Percentiles rank a stretch among this genome's conserved stretches.
Conservation (phyloP, 164 flowering plant species). For the Tinospora cordifolia region DNA sequence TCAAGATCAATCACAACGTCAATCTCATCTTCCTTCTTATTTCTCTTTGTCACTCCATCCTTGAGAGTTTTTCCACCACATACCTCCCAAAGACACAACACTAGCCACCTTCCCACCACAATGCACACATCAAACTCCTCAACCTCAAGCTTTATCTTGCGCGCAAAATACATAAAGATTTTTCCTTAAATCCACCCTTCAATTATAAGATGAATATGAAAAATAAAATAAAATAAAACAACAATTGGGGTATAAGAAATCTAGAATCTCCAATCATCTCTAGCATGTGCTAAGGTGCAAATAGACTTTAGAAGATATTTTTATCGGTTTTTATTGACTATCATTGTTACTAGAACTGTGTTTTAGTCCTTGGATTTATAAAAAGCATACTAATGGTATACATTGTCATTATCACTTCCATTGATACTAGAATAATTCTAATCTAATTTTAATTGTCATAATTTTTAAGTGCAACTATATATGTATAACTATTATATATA, state of each 20-base stretch:
- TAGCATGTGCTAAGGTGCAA: slow-evolving; percentile 76
- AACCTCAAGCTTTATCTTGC: slow-evolving; percentile 48
- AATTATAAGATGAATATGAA: slow-evolving; percentile 4
- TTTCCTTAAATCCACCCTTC: slow-evolving; percentile 38
- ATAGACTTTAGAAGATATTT: too few species aligned
- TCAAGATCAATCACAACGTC: slow-evolving; percentile 13
- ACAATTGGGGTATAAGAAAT: too few species aligned
- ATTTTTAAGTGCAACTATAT: too few species aligned
- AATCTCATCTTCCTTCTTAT: slow-evolving; percentile 10
- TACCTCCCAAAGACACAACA: slow-evolving; percentile 40
- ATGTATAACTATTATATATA: too few species aligned
- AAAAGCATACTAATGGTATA: too few species aligned
- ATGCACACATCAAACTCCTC: slow-evolving; percentile 52
- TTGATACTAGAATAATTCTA: too few species aligned
- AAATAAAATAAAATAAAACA: too few species aligned
- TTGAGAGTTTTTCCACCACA: slow-evolving; percentile 19
- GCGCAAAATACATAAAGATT: slow-evolving; percentile 29
- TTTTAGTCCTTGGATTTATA: too few species aligned
- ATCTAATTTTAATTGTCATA: too few species aligned
- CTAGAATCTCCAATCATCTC: slow-evolving; percentile 58
- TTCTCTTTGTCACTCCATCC: slow-evolving; percentile 31
- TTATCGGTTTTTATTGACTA: too few species aligned
- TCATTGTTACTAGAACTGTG: too few species aligned
- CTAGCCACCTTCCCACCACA: slow-evolving; percentile 52
- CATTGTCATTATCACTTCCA: too few species aligned